A percentile compares a stretch with the other conserved stretches of the same genome.
Conservation (phyloP, 176 grass and related monocot genomes). For the Lolium perenne region DNA sequence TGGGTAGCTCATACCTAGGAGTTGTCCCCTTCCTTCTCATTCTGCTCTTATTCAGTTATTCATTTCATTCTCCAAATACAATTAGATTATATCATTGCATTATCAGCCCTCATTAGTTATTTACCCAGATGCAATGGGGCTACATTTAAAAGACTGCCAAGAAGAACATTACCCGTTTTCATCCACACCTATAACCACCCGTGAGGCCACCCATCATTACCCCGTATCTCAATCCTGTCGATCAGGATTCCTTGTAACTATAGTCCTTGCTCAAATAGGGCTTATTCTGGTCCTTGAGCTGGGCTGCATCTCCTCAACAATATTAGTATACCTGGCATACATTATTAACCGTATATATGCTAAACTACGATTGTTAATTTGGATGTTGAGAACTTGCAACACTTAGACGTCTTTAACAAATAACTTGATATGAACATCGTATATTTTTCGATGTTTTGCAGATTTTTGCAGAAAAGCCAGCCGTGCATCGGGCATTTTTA, state of each 20-base stretch:
- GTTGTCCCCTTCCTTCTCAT: background rate
- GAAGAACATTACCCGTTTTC: background rate
- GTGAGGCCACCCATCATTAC: background rate
- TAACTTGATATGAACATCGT: conserved; percentile 22
- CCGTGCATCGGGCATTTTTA: conserved; percentile 92
- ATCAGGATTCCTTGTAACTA: background rate
- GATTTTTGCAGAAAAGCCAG: conserved; percentile 99
- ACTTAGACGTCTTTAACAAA: background rate
- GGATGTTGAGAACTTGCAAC: conserved; percentile 3
- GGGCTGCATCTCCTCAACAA: background rate
- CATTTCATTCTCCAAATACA: too few relatives aligned
- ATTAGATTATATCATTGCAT: background rate
- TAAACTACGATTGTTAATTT: conserved; percentile 29
- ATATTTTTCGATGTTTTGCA: conserved; percentile 50
- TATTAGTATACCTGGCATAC: background rate
- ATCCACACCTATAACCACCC: background rate
- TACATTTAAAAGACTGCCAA: background rate
- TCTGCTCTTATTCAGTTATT: background rate
- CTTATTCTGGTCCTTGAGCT: conserved; percentile 25
- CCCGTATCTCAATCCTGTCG: background rate
- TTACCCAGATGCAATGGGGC: background rate
- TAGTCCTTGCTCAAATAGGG: background rate
- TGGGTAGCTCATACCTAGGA: background rate
- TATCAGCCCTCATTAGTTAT: background rate
- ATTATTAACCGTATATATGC: conserved; percentile 26